Percentiles rank a stretch among this genome's conserved stretches.
Conservation (phyloP, 495 filamentous ascomycete species). For the Trichoderma asperelloides region DNA sequence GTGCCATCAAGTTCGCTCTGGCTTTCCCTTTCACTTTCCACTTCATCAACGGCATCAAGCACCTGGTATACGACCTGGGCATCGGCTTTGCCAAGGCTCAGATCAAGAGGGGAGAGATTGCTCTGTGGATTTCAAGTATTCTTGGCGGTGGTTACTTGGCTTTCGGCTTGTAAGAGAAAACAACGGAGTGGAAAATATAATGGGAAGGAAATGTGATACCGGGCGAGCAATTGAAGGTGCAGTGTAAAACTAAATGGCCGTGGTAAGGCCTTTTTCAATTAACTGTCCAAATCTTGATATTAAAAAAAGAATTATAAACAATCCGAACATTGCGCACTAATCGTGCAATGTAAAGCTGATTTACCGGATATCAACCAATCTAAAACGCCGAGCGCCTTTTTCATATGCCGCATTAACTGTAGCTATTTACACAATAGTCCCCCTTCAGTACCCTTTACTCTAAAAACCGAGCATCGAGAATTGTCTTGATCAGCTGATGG, state of each 20-base stretch:
- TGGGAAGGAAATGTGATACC: neutral
- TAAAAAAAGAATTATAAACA: neutral
- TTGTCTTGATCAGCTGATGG: slow-evolving; percentile 38
- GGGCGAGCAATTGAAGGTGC: neutral
- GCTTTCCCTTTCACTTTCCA: slow-evolving; percentile 88
- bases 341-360: neutral
- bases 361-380: neutral
- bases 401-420: neutral
- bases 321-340: neutral
- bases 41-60: slow-evolving; percentile 75
- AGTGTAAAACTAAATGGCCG: neutral
- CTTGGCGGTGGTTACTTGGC: slow-evolving; percentile 53
- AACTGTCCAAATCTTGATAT: neutral
- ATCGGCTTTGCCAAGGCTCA: slow-evolving; percentile 55
- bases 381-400: slow-evolving; percentile 12
- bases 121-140: slow-evolving; percentile 58
- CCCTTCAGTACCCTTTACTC: slow-evolving; percentile 23
- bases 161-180: slow-evolving; percentile 21
- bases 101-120: slow-evolving; percentile 69
- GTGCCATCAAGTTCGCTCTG: slow-evolving; percentile 59
- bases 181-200: neutral
- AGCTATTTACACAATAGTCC: slow-evolving; percentile 13
- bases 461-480: slow-evolving; percentile 38
- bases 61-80: slow-evolving; percentile 80
- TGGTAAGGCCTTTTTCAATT: neutral